Evolutionary conservation across 805 yeast genomes (phyloP), one percentile per base, ranked within the genome.

Genomic region (Ogataea salicorniae): DNA sequence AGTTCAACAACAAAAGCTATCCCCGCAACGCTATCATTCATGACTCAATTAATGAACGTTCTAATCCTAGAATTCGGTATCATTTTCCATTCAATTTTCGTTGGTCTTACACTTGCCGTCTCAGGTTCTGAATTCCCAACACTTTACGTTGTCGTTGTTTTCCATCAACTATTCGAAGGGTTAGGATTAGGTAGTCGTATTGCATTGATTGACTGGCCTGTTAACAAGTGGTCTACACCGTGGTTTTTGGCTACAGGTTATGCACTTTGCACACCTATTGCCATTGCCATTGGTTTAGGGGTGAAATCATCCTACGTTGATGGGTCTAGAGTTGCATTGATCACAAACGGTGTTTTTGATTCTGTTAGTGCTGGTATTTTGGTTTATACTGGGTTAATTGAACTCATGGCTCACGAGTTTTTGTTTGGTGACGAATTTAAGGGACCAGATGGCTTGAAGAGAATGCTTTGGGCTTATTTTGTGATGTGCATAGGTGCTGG

Each of bases 91-190:
- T 88, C 95, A 3, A 78, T 88, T 3, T 86, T 88, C 58, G 76
- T 88, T 47, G 96, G 96, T 23, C 71, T 88, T 44, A 75, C 94
- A 0, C 71, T 87, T 41, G 87, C 94, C 1, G 85, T 85, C 16
- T 72, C 94, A 5, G 94, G 91, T 42, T 84, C 79, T 2, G 92
- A 84, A 61, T 87, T 87, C 61, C 76, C 71, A 49, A 76, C 87
- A 6, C 69, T 87, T 43, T 87, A 84, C 64, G 75, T 84, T 52
- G 96, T 77, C n/a, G 53, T 76, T 39, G 77, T 82, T 5, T 81
- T 80, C 73, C 90, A 88, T 63, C 96, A 87, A 66, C 73, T 82
- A 72, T 87, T 87, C 60, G 96, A 87, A 68, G 96, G 95, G 43
- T 72, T 88, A 42, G 96, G 95, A 49, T 71, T 88, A 54, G 95